Conservation (phyloP, 805 yeast genomes). For the Hyphopichia homilentoma region DNA sequence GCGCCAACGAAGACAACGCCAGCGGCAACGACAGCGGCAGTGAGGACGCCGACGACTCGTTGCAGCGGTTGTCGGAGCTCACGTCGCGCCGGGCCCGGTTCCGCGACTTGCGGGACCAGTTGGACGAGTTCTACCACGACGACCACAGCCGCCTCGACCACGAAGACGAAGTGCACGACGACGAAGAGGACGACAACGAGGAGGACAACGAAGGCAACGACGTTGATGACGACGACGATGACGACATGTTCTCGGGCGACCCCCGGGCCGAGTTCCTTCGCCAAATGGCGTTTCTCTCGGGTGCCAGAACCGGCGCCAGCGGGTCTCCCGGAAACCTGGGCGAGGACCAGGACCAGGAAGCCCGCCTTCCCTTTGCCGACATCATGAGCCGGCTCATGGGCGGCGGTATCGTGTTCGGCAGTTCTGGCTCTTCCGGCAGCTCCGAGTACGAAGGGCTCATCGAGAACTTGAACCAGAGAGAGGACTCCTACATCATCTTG, state of each 20-base stretch:
- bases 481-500: conserved; percentile 57
- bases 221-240: conserved; percentile 15
- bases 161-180: conserved; percentile 17
- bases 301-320: conserved; percentile 4
- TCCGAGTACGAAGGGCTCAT: conserved; percentile 33
- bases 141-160: conserved; percentile 17
- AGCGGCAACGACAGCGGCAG: conserved; percentile 5
- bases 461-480: conserved; percentile 37
- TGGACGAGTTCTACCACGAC: conserved; percentile 14
- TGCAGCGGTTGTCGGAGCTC: conserved; percentile 39
- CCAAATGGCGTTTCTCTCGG: conserved; percentile 18
- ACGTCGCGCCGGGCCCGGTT: conserved; percentile 12
- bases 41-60: conserved; percentile 17
- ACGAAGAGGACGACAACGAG: conserved; percentile 10
- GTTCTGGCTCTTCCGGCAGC: conserved; percentile 11
- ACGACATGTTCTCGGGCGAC: conserved; percentile 11
- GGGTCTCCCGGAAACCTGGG: not conserved
- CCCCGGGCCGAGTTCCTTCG: conserved; percentile 22
- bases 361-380: conserved; percentile 18
- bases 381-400: conserved; percentile 33
- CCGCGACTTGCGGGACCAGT: conserved; percentile 17
- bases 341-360: conserved; percentile 6
- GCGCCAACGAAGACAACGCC: not conserved
- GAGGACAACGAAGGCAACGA: conserved; percentile 9
- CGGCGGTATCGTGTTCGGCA: conserved; percentile 18